Conservation (phyloP, 2,329 filamentous ascomycete genomes). For the Tolypocladium album region DNA sequence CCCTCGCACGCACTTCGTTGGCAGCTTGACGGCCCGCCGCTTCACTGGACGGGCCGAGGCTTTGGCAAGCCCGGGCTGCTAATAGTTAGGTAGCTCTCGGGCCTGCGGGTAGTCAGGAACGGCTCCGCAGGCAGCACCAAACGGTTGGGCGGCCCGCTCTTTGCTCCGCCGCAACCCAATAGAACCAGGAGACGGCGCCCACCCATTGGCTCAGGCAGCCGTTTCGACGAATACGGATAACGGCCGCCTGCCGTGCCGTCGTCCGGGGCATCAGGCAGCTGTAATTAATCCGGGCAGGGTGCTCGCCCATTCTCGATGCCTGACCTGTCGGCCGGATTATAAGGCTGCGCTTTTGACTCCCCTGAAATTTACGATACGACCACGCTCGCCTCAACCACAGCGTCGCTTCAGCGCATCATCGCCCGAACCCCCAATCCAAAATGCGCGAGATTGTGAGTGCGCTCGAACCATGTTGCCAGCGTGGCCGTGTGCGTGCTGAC, state of each 20-base stretch:
- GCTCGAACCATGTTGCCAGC: neutral
- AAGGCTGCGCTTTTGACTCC: neutral
- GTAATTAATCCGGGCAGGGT: neutral
- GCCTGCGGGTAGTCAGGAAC: neutral
- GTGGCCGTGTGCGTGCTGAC: conserved; percentile 36
- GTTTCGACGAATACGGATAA: neutral
- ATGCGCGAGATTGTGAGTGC: neutral
- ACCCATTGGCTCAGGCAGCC: neutral
- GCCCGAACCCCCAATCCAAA: neutral
- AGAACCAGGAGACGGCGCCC: neutral
- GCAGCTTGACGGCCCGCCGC: no score
- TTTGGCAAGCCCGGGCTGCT: no score
- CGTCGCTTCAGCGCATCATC: neutral
- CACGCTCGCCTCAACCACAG: neutral
- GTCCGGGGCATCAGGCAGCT: neutral
- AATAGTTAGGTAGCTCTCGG: no score
- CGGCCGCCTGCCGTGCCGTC: neutral
- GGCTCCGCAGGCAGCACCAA: neutral
- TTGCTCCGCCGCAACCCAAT: neutral
- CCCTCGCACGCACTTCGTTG: conserved; percentile 32
- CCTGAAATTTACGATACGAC: neutral
- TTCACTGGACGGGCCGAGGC: neutral
- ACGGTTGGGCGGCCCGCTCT: neutral
- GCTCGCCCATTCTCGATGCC: neutral
- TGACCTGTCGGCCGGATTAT: neutral